Conservation (phyloP, 345 rosid genomes). For the Eucalyptus viminalis region DNA sequence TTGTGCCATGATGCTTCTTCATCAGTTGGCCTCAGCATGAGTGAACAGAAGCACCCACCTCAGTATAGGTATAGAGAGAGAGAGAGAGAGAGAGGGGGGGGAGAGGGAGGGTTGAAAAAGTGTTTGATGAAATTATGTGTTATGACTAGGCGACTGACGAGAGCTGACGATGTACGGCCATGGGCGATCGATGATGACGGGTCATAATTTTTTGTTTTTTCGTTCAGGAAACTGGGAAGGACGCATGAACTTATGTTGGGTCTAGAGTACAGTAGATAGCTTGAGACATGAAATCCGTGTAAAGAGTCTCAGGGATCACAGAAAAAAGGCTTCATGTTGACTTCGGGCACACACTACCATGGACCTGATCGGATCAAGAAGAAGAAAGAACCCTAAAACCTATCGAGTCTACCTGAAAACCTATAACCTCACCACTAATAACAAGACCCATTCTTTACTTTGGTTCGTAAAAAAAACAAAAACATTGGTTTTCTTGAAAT, state of each 20-base stretch:
- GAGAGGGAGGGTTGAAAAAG: neutral
- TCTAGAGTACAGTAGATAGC: neutral
- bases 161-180: neutral
- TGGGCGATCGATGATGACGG: neutral
- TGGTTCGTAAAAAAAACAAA: neutral
- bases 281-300: neutral
- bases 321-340: neutral
- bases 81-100: neutral
- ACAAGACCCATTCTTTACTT: neutral
- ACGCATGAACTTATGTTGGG: neutral
- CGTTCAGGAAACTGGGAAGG: neutral
- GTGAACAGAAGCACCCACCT: constrained; percentile 3
- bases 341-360: neutral
- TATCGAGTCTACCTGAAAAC: neutral
- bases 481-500: neutral
- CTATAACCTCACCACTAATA: neutral
- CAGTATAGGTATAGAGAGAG: neutral
- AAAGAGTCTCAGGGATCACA: neutral
- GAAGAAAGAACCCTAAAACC: neutral
- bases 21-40: neutral
- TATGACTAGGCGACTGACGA: neutral
- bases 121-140: neutral
- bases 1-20: neutral
- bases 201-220: neutral
- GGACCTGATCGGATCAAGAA: neutral